Evolutionary conservation across 73 alveolate genomes (phyloP), one percentile per base, ranked within the genome.

Genomic region (Paraurostyla sp.): DNA sequence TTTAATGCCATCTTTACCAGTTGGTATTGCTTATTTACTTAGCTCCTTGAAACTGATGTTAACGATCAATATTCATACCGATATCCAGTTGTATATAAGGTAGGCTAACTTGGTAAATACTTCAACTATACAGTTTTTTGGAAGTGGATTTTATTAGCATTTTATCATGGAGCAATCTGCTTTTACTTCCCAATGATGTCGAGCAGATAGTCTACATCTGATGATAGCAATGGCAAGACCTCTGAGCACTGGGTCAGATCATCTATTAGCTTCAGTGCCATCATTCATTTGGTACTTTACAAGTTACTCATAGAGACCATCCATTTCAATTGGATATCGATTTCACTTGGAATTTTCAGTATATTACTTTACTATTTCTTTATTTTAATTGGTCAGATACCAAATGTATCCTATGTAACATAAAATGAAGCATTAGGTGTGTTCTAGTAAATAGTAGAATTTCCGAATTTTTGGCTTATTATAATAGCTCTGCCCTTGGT

Each of bases 1-100:
- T 98, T 96, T 92, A 98, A 98, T 87, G 98, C 99, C 43, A 83
- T 98, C 50, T 98, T 97, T 88, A 98, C 99, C 32, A 62, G 94
- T 15, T 96, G 98, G 98, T 93, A 95, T 60, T 96, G 99, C 82
- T 83, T 96, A 27, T 93, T 97, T 85, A 89, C 96, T 41, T 97
- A 91, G 90, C 51, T 93, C 36, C 88, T 93, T 49, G 99, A 96
- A 88, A 90, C 75, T 76, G 99, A 96, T 90, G 96, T 95, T 58
- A 94, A 91, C 40, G 91, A 87, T 45, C 75, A 54, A 69, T 85
- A 89, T 51, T 89, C 97, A 22, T 91, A 87, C 75, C 84, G 80
- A 78, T 95, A 92, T 78, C 98, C 99, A 0, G 76, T 91, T 35
- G 92, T 96, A 33, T 96, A 95, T 80, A 89, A 92, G 57, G 98